Evolutionary conservation across 2,329 filamentous ascomycete genomes (phyloP), one percentile per base, ranked within the genome.

Genomic region (Aspergillus quadrilineatus): DNA sequence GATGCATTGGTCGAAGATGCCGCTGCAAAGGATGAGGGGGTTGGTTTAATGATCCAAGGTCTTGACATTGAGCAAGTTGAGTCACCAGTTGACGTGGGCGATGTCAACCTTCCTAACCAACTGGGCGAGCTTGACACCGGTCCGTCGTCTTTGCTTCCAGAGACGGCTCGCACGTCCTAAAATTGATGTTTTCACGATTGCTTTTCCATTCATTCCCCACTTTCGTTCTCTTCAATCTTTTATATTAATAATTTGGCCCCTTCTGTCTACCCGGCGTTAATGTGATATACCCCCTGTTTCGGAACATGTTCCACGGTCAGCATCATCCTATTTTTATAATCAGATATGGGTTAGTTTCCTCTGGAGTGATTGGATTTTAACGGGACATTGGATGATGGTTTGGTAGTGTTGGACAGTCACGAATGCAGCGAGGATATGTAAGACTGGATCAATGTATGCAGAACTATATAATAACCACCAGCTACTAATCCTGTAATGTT

Each of bases 231-330:
- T 50, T 49, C 41, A 52, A 46, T 53, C 39, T 56, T 47, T 55
- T 46, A 48, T 55, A 14, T 46, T 26, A 47, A 60, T 26, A 47
- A 59, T 55, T 59, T 56, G 56, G 29, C 36, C 32, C 10, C 47
- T 36, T 56, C 12, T 15, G 36, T 56, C 32, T 53, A 52, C 50
- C 55, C 47, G 71, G 69, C 71, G 69, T 73, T 73, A 60, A 70
- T 71, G 70, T 70, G 71, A 73, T 73, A 73, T 73, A 73, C 71
- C 71, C 71, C 65, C 34, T 56, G 47, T 65, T 65, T 69, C 63
- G 63, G 57, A 64, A 59, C 63, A 61, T 56, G 61, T 61, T 62
- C 14, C 34, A 42, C 34, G 30, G 37, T 48, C 54, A 46, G 36
- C 43, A 58, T 50, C 48, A 41, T 55, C 53, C 44, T 45, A 30